These are phyloP conservation scores for Penicillium janthinellum DNA, from an alignment of 2,329 filamentous ascomycete genomes.

Conservation along the genomic window DNA sequence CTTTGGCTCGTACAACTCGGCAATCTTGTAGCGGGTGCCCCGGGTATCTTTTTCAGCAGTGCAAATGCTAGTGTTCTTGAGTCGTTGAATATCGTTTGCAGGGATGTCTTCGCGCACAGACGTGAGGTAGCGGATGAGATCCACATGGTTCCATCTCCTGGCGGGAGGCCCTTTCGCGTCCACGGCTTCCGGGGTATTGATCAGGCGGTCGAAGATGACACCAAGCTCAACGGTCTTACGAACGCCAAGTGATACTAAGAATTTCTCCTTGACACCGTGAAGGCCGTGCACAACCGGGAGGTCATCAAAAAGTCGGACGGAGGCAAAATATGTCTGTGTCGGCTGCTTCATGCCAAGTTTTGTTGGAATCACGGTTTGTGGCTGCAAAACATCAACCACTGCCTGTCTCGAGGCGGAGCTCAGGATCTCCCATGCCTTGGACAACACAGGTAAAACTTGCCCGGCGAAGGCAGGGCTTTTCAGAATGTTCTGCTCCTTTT, in stretches of 20 bases:
- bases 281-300: constrained; percentile 77
- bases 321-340: constrained; percentile 83
- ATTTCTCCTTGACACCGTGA: constrained; percentile 84
- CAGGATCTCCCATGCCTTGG: constrained; percentile 87
- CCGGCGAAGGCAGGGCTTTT: constrained; percentile 72
- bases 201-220: constrained; percentile 85
- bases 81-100: constrained; percentile 72
- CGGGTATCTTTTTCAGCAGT: constrained; percentile 68
- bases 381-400: constrained; percentile 65
- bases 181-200: constrained; percentile 58
- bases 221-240: constrained; percentile 93
- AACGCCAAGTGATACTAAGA: constrained; percentile 79
- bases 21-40: constrained; percentile 66
- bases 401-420: constrained; percentile 66
- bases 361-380: constrained; percentile 79
- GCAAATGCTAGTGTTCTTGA: constrained; percentile 78
- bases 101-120: constrained; percentile 91
- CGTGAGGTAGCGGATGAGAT: constrained; percentile 90
- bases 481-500: constrained; percentile 69
- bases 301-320: constrained; percentile 94
- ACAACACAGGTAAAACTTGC: constrained; percentile 75
- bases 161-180: constrained; percentile 51
- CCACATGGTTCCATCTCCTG: constrained; percentile 83
- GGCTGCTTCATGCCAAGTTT: constrained; percentile 87
- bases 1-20: constrained; percentile 79